A percentile compares a stretch with the other conserved stretches of the same genome.
Conservation (phyloP, 768 basidiomycete genomes). For the Cyclocybe cylindracea region DNA sequence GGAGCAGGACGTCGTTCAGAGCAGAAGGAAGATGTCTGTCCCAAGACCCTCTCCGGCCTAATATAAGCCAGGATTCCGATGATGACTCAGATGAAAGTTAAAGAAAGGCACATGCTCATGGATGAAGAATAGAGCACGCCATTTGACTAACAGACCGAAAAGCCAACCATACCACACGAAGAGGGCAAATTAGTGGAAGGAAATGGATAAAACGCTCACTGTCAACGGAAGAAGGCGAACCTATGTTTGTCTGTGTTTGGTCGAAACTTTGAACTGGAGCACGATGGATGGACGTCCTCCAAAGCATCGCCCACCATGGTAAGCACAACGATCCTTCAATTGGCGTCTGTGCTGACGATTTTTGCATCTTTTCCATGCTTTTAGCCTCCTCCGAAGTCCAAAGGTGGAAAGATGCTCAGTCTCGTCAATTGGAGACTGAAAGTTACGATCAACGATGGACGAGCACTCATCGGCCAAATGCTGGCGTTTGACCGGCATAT, state of each 20-base stretch:
- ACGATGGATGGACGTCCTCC: constrained; percentile 13
- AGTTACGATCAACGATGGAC: constrained; percentile 96
- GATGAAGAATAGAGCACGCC: too few relatives aligned
- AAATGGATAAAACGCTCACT: too few relatives aligned
- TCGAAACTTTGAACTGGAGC: not conserved
- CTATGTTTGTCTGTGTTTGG: constrained; percentile 6
- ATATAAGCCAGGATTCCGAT: too few relatives aligned
- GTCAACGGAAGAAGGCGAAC: too few relatives aligned
- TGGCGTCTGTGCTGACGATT: not conserved
- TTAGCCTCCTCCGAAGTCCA: constrained; percentile 93
- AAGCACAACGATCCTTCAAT: constrained; percentile 11
- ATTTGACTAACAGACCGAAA: too few relatives aligned
- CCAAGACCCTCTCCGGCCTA: too few relatives aligned
- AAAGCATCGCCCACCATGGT: constrained; percentile 58
- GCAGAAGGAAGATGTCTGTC: too few relatives aligned
- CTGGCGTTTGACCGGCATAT: constrained; percentile 99
- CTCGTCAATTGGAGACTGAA: constrained; percentile 98
- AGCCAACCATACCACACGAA: too few relatives aligned
- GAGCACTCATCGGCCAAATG: constrained; percentile 96
- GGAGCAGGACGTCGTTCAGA: too few relatives aligned
- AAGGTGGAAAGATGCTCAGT: constrained; percentile 97
- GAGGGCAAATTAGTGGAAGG: too few relatives aligned
- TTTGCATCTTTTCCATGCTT: constrained; percentile 15
- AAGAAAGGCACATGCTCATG: too few relatives aligned
- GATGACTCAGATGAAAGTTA: too few relatives aligned